Evolutionary conservation across 2,329 filamentous ascomycete genomes (phyloP), one percentile per base, ranked within the genome.

Genomic region (Talaromyces funiculosus): DNA sequence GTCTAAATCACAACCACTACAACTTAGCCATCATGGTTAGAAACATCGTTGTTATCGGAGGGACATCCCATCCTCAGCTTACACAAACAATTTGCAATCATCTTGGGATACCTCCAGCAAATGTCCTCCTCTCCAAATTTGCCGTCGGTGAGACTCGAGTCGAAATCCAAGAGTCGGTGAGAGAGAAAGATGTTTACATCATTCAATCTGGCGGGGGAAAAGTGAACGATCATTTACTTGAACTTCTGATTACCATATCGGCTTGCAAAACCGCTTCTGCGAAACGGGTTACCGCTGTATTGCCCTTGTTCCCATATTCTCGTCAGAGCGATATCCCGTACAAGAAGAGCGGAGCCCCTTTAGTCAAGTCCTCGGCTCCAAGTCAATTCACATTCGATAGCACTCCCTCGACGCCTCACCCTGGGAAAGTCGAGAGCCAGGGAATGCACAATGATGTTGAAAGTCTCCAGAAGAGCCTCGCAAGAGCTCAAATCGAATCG

Each of bases 111-210:
- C 88, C 91, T n/a, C 82, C 86, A 20, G 90, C 91, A 67, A 88
- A 92, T 71, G 89, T 93, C 67, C 86, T 92, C 63, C 86, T 97
- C 54, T 85, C 82, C 72, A 97, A 97, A 79, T 99, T 99, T 80
- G 90, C 92, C 33, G 91, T 94, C 57, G 94, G 94, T 67, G 94
- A 97, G 80, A 96, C 90, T 67, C 87, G 93, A 59, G 93, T 96
- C 64, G 94, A 97, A 77, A 96, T 99, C 71, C 85, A 92, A 74
- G 94, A 99, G 77, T 96, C 92, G 14, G 94, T 99, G 56, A 89
- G 94, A 68, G 94, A 90, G 68, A 99, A 99, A 76, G 94, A 99
- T 85, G 94, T 97, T 74, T 99, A 95, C 80, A 97, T 97, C 73
- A 91, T 99, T 70, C 93, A 97, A 77, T 94, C 91, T 43, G 92